These are phyloP conservation scores for Triticum urartu DNA, from an alignment of 176 grass and related monocot genomes.

Conservation along the genomic window DNA sequence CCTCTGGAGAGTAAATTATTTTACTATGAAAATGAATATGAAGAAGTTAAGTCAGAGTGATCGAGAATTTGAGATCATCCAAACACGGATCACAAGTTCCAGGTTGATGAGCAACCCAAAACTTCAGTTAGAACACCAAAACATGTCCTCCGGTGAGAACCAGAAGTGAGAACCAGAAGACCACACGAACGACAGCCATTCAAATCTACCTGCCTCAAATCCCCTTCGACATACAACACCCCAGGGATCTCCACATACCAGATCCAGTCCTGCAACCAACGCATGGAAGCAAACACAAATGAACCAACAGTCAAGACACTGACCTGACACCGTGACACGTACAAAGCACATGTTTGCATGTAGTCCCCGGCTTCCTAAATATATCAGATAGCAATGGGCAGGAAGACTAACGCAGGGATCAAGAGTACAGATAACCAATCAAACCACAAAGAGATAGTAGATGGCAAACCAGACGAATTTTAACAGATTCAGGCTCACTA, in stretches of 20 bases:
- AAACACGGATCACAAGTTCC: not conserved
- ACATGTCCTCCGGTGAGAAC: no score
- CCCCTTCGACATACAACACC: not conserved
- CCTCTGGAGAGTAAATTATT: no score
- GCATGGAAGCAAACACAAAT: not conserved
- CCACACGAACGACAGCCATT: not conserved
- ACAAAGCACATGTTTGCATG: no score
- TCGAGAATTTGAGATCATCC: not conserved
- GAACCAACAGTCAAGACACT: not conserved
- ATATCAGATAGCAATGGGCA: no score
- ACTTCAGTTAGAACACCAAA: no score
- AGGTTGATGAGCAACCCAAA: no score
- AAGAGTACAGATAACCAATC: not conserved
- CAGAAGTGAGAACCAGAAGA: not conserved
- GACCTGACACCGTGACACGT: not conserved
- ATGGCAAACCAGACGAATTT: not conserved
- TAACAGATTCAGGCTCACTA: not conserved
- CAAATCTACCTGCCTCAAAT: slow-evolving; percentile 18
- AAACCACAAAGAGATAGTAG: not conserved
- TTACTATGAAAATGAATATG: no score
- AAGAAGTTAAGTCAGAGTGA: no score
- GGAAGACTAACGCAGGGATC: no score
- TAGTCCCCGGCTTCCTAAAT: no score
- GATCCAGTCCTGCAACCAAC: slow-evolving; percentile 26
- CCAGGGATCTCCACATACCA: not conserved